Evolutionary conservation across 768 basidiomycete genomes (phyloP), one percentile per base, ranked within the genome.

Genomic region (Auriscalpium orientale): DNA sequence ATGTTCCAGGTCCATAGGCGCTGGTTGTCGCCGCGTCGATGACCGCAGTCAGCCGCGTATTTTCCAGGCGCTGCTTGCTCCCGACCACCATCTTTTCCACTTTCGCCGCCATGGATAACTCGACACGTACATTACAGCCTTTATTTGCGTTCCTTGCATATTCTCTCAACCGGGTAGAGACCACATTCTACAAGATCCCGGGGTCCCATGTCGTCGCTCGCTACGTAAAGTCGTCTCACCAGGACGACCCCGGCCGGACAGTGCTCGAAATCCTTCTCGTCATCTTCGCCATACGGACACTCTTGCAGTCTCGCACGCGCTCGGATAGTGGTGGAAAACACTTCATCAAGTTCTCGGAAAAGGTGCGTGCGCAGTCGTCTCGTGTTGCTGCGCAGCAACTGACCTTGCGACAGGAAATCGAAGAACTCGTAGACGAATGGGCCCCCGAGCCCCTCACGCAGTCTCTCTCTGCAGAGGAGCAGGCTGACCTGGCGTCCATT

Each of bases 361-460:
- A 97, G 81, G 95, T 92, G 53, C 34, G 75, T 68, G n/a, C 35
- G 33, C 16, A 21, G 28, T 44, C n/a, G 35, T n/a, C n/a, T n/a
- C 28, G 28, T 8, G 38, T 37, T 20, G 56, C 4, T 33, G 20
- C 59, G 50, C 5, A 47, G 13, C 20, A 15, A 9, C 20, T 12
- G n/a, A 13, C 9, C 8, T 13, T 59, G 33, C 11, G 8, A 34
- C 63, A 97, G 94, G 97, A 98, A 85, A 83, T 98, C 45, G 85
- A 98, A 67, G 97, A 98, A 66, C 80, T 98, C 28, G 94, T 99
- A 1, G 87, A 91, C 51, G 97, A 98, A 70, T 99, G 94, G 92
- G 74, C 74, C 2, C 97, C 97, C 0, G 91, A 95, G 58, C 83
- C 90, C 8, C 79, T 99, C 9, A 84, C 79, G 4, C 79, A 76